Evolutionary conservation across 73 alveolate species (phyloP).

Genomic region (Urostyla sp.): DNA sequence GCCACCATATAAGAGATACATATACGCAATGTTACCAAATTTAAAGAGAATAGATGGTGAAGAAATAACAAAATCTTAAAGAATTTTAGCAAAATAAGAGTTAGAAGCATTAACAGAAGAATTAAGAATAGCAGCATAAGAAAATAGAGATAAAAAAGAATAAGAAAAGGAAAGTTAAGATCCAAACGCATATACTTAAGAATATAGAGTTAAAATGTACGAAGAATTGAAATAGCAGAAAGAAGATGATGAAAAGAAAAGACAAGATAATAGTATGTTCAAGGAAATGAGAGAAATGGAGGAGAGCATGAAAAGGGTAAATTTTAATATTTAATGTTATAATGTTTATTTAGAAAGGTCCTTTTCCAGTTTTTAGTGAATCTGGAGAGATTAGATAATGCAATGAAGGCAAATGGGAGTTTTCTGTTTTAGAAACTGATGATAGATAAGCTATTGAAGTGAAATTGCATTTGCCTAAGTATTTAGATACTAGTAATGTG

Average conservation of each 20-base stretch:
- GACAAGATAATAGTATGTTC: slow-evolving; percentile 50
- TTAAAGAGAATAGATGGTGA: slow-evolving; percentile 88
- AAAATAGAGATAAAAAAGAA: slow-evolving; percentile 19
- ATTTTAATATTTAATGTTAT: too few species aligned
- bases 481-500: slow-evolving; percentile 92
- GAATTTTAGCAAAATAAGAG: slow-evolving; percentile 87
- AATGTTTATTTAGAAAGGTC: too few species aligned
- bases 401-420: slow-evolving; percentile 94
- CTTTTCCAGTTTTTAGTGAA: slow-evolving; percentile 80
- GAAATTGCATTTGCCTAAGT: slow-evolving; percentile 89
- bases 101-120: slow-evolving; percentile 46
- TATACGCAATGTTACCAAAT: slow-evolving; percentile 84
- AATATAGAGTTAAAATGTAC: slow-evolving; percentile 80
- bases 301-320: slow-evolving; percentile 58
- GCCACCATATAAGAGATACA: slow-evolving; percentile 85
- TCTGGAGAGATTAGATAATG: slow-evolving; percentile 94
- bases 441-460: slow-evolving; percentile 77
- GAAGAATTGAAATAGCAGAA: slow-evolving; percentile 71
- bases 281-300: slow-evolving; percentile 54
- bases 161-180: slow-evolving; percentile 37
- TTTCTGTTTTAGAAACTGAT: slow-evolving; percentile 75
- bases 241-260: slow-evolving; percentile 57
- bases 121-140: slow-evolving; percentile 33
- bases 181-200: slow-evolving; percentile 68
- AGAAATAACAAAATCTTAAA: slow-evolving; percentile 90